Conservation (phyloP, 2,329 filamentous ascomycete species). For the Colletotrichum graminicola region DNA sequence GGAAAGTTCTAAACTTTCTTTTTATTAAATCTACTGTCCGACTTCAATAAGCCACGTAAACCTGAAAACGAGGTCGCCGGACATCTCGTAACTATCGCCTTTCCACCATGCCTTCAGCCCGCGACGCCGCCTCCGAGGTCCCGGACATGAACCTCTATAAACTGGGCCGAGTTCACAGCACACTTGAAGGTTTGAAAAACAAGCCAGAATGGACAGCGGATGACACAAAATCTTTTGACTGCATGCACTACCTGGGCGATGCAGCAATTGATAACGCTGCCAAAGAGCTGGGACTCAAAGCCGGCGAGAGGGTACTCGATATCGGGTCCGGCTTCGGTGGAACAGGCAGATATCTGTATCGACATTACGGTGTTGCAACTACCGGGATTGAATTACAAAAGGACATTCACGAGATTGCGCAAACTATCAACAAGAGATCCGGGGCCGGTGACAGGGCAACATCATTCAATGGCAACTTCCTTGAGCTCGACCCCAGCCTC, state of each 20-base stretch:
- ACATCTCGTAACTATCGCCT: neutral
- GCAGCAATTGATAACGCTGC: constrained; percentile 42
- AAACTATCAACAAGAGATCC: constrained; percentile 40
- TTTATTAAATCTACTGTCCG: too few species aligned
- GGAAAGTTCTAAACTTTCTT: too few species aligned
- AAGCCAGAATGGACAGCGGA: constrained; percentile 42
- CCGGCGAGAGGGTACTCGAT: constrained; percentile 41
- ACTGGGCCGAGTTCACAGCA: constrained; percentile 31
- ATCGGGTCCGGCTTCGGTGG: constrained; percentile 45
- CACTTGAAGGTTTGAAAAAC: constrained; percentile 21
- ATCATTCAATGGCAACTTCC: constrained; percentile 43
- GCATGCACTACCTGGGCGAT: constrained; percentile 46
- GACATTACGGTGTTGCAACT: constrained; percentile 36
- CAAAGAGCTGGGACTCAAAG: constrained; percentile 31
- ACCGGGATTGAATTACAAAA: constrained; percentile 44
- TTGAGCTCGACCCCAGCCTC: constrained; percentile 5
- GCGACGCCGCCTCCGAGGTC: constrained; percentile 28
- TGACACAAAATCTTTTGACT: constrained; percentile 44
- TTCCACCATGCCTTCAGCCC: constrained; percentile 4
- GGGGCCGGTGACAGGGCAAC: constrained; percentile 26
- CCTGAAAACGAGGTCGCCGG: constrained; percentile 13
- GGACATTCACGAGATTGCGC: constrained; percentile 44
- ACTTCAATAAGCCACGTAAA: neutral
- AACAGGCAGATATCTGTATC: constrained; percentile 44
- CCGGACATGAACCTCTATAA: constrained; percentile 40